phyloP scores from a whole-genome alignment of 495 filamentous ascomycete species.

The Pseudotulostoma volvatum region DNA sequence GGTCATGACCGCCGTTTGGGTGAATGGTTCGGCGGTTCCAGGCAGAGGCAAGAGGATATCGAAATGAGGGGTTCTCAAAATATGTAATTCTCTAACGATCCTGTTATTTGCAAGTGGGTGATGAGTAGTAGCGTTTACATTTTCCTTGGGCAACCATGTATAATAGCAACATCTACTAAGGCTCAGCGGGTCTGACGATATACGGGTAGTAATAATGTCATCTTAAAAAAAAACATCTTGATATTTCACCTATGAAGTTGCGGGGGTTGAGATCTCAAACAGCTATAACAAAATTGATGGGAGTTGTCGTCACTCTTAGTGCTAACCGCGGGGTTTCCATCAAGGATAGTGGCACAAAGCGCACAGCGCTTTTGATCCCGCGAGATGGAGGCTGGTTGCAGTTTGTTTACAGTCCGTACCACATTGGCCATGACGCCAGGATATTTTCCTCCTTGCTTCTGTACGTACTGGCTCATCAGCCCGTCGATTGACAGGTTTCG shows the following conservation, averaged over 20 bases:
- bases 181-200: too few relatives aligned
- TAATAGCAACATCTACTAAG: too few relatives aligned
- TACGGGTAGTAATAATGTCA: too few relatives aligned
- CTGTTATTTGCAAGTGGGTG: too few relatives aligned
- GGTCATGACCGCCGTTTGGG: slow-evolving; percentile 10
- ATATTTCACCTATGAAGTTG: too few relatives aligned
- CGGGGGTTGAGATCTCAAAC: slow-evolving; percentile 27
- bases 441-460: slow-evolving; percentile 71
- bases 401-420: slow-evolving; percentile 68
- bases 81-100: too few relatives aligned
- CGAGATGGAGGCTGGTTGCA: slow-evolving; percentile 24
- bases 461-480: slow-evolving; percentile 77
- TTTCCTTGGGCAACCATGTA: too few relatives aligned
- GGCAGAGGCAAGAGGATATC: slow-evolving; percentile 6
- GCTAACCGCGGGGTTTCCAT: slow-evolving; percentile 15
- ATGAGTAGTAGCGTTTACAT: too few relatives aligned
- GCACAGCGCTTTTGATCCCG: slow-evolving; percentile 12
- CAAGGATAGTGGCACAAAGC: slow-evolving; percentile 29
- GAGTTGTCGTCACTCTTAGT: slow-evolving; percentile 12
- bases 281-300: slow-evolving; percentile 40
- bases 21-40: slow-evolving; percentile 22
- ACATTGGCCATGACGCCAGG: slow-evolving; percentile 91
- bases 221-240: too few relatives aligned
- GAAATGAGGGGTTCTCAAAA: too few relatives aligned
- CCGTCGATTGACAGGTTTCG: slow-evolving; percentile 73